Base-by-base conservation (phyloP, 2,329 filamentous ascomycete species). In the Kalaharituber pfeilii region DNA sequence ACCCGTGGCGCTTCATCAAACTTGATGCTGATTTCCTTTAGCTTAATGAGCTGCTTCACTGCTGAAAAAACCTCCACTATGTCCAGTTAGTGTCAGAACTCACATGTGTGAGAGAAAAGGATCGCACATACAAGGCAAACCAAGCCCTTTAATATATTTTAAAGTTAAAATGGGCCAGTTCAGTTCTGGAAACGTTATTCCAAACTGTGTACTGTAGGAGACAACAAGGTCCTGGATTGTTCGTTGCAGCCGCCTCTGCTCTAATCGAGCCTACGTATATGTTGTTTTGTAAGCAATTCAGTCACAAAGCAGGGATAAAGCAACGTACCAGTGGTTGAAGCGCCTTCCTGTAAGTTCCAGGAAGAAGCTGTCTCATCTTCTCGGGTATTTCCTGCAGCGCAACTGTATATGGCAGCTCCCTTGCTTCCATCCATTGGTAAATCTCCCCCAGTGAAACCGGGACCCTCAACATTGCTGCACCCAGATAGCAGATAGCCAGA, bases 401-500 rank as follows among this genome's bases (percentile, higher is more conserved):
- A 61, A 78, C 73, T 47, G 82, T 75, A 66, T 82, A 96, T 0
- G 82, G 75, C 25, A 96, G 73, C 53, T 82, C 76, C 49, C 81
- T 80, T 55, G 71, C 71, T 49, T 75, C 76, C 15, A 77, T 78
- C 80, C 84, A 94, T 45, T 72, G 70, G 53, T 74, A 74, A 11
- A 96, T 68, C 59, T 93, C 84, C 9, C 79, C 81, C 6, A 89
- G 70, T 22, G 80, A 79, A n/a, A 85, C 73, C 0, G 88, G 86
- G 54, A 91, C 72, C 54, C 82, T 79, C 61, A 94, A 72, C 25
- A 94, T 71, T 47, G 91, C 64, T 33, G 79, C 79, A 1, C 79
- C 88, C 29, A 95, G 68, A 69, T 95, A 95, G 65, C 84, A 87
- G 9, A 94, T 66, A 1, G 74, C 80, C 52, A 96, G 68, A 0